phyloP scores from a whole-genome alignment of 148 eudicot genomes.

The Spergularia marina region DNA sequence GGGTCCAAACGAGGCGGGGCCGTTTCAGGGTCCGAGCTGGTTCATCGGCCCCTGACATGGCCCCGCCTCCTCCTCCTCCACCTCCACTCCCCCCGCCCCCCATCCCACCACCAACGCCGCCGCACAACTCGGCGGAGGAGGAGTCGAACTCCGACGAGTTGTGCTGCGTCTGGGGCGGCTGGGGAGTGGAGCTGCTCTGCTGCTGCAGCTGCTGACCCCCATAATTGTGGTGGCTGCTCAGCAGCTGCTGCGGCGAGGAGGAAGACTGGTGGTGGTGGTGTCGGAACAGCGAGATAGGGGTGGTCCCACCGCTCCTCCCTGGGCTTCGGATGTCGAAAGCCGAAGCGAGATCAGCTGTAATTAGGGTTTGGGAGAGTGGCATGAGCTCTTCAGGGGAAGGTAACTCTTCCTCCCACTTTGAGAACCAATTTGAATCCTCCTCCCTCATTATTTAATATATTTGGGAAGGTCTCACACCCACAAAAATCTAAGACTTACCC shows the following conservation, averaged over 20 bases:
- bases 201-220: conserved; percentile 16
- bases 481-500: conserved; percentile 26
- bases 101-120: conserved; percentile 28
- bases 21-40: conserved; percentile 39
- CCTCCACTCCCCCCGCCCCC: conserved; percentile 35
- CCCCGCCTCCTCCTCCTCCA: conserved; percentile 35
- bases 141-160: conserved; percentile 70
- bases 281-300: conserved; percentile 11
- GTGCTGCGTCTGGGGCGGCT: conserved; percentile 34
- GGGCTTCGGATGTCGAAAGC: conserved; percentile 70
- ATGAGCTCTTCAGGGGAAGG: conserved; percentile 81
- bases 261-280: conserved; percentile 21
- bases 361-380: conserved; percentile 81
- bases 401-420: conserved; percentile 81
- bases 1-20: conserved; percentile 3
- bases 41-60: conserved; percentile 37
- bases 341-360: conserved; percentile 76
- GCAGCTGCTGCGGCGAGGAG: conserved; percentile 1
- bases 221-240: conserved; percentile 9
- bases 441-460: conserved; percentile 51
- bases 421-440: conserved; percentile 79
- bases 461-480: no score
- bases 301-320: background rate
- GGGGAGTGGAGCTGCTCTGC: conserved; percentile 23
- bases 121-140: conserved; percentile 44